Evolutionary conservation across 805 yeast species (phyloP), one percentile per base, ranked within the genome.

Genomic region (Candida ipomoeae): DNA sequence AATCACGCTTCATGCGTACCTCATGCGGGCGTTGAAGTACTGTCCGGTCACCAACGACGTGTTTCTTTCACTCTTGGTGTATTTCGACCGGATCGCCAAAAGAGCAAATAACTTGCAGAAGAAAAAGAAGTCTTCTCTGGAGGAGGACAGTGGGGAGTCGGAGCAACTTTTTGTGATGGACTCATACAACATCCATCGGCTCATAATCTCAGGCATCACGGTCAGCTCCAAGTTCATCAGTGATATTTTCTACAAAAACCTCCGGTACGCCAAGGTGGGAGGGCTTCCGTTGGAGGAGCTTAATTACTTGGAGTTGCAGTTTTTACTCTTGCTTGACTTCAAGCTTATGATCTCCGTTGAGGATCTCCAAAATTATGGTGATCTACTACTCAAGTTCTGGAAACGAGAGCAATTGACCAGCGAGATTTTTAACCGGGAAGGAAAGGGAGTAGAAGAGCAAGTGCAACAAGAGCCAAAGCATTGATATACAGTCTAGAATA

Each of bases 21-120:
- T 94, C 52, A 80, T 89, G 40, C 82, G 99, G 63, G 92, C 94
- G 29, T 80, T 92, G 65, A 92, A 92, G 68, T 94, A 94, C 70
- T 94, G 99, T 67, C 98, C 99, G 0, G 94, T 94, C n/a, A 91
- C 99, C 2, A 92, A 92, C 68, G 98, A 94, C 65, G 98, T 94
- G 33, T 94, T 91, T 67, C 71, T 94, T 44, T 85, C 96, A 36
- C 70, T 94, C 34, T 75, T 94, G 60, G 97, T 94, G 31, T 94
- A 94, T 67, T 90, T 94, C 70, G 99, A 94, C 69, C 74, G 98
- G 55, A 89, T 92, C 41, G 94, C 96, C 17, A 88, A 88, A 62
- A 78, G 88, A 54, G 89, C 94, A 40, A 86, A 87, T 62, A 78
- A 70, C 52, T 60, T 73, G 40, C 67, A 66, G 50, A 57, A 56